Evolutionary conservation across 495 filamentous ascomycete species (phyloP), one percentile per base, ranked within the genome.

Genomic region (Copromyces sp.): DNA sequence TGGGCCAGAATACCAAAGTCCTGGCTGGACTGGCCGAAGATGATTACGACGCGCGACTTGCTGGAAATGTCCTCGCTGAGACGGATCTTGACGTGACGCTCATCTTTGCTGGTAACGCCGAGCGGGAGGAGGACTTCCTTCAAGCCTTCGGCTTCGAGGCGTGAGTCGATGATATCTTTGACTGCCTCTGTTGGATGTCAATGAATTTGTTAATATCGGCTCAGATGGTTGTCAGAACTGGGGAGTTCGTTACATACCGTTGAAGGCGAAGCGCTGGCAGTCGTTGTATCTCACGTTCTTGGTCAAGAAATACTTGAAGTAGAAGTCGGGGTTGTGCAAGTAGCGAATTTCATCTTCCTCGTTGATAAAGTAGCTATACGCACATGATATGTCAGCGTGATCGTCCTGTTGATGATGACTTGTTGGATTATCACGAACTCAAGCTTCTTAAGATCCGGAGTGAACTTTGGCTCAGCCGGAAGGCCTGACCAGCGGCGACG

Each of bases 1-100:
- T 91, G 90, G 7, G 93, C 87, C 75, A 93, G 88, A 69, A 94
- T 83, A 4, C 92, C 93, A 4, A 95, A 83, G 70, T 95, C 90
- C 76, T 96, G 91, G 12, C 71, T 74, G 2, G 85, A 78, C 72
- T 95, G 90, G 72, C 91, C 91, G 74, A 96, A 86, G 70, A 95
- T 82, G 70, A 97, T 79, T n/a, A 96, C 81, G 11, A 97, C 82
- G 14, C 92, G 89, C 24, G 85, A 85, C 41, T 86, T 88, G n/a
- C 75, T 78, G 41, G 79, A 73, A 9, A 97, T 77, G 70, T 91
- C 84, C 41, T 79, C 20, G 16, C 89, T 88, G 61, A 88, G 77
- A 77, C 92, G 84, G 78, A 99, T 93, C 0, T 89, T 88, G 39
- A 93, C 82, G 74, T 92, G 87, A 3, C 90, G 88, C 5, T 86